Evolutionary conservation across 768 basidiomycete genomes (phyloP), one percentile per base, ranked within the genome.

Genomic region (Melanogaster broomeanus): DNA sequence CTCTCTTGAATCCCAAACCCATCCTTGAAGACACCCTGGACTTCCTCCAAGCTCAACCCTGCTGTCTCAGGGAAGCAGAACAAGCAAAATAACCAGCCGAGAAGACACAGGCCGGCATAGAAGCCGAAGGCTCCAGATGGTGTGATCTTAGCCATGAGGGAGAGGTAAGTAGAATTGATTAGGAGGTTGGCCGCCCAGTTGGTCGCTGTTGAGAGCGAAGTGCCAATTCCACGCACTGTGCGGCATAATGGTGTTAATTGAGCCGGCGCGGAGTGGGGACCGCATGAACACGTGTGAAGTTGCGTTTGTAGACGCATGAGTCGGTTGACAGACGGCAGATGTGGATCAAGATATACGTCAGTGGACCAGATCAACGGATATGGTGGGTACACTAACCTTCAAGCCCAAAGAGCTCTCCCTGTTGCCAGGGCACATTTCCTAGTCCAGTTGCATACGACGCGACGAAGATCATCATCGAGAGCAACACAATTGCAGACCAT

Each of bases 341-440:
- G 12, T n/a, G 11, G 24, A 38, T 13, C 16, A 43, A 42, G 15
- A 19, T 11, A 21, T 6, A 24, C 18, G 34, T 31, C 25, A 4
- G 51, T 22, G 34, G 2, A 42, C 24, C 13, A 6, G 9, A 22
- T 18, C 5, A 22, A n/a, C 6, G 7, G 19, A 24, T 11, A 11
- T 15, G 13, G 25, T 25, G 8, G 24, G 18, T 4, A 38, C 33
- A 64, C 42, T 7, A 37, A 81, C 84, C 83, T 75, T 90, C 87
- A 34, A 92, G 78, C 18, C 78, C 75, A 70, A 93, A 93, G 11
- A 93, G 76, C 63, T 92, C 90, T 39, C 88, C 89, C 66, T 91
- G 90, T 61, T 90, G 88, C 90, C 90, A 92, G 0, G 90, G 90
- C 2, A 90, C 83, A 60, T 89, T 88, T 1, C 89, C 89, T 15